phyloP scores from a whole-genome alignment of 768 basidiomycete genomes.

The Cystofilobasidium bisporidii region DNA sequence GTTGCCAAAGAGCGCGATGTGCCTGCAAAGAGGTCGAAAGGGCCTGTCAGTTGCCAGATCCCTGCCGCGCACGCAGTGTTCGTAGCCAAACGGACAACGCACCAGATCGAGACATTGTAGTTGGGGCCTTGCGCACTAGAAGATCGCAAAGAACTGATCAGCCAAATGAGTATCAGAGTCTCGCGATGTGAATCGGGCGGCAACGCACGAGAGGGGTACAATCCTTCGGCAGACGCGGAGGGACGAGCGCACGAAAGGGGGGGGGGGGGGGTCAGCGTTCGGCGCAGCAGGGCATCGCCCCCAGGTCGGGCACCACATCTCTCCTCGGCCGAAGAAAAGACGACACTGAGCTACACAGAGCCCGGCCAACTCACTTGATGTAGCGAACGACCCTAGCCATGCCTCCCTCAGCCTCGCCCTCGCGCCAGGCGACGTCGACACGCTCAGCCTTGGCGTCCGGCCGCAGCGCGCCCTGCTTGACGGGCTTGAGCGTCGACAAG shows the following conservation, averaged over 20 bases:
- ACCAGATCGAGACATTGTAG: conserved; percentile 26
- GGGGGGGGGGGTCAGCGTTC: too few relatives aligned
- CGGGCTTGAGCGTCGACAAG: conserved; percentile 21
- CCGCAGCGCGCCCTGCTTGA: conserved; percentile 19
- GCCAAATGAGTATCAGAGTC: too few relatives aligned
- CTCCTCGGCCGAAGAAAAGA: not conserved
- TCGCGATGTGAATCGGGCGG: too few relatives aligned
- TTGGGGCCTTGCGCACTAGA: conserved; percentile 17
- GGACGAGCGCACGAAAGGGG: not conserved
- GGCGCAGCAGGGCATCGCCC: not conserved
- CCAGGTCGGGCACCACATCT: too few relatives aligned
- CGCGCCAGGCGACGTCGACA: conserved; percentile 22
- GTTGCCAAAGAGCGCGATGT: conserved; percentile 27
- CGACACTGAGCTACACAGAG: too few relatives aligned
- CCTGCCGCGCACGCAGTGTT: too few relatives aligned
- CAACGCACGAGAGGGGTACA: conserved; percentile 17
- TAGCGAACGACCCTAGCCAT: not conserved
- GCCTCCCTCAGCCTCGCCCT: conserved; percentile 1
- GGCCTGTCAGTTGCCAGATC: too few relatives aligned
- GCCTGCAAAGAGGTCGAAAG: conserved; percentile 23
- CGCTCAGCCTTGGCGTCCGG: conserved; percentile 25
- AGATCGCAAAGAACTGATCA: not conserved
- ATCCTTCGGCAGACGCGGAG: not conserved
- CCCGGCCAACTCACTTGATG: not conserved
- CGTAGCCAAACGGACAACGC: too few relatives aligned